These are phyloP conservation scores for Litsea cubeba DNA, from an alignment of 164 flowering plant species.

Conservation along the genomic window DNA sequence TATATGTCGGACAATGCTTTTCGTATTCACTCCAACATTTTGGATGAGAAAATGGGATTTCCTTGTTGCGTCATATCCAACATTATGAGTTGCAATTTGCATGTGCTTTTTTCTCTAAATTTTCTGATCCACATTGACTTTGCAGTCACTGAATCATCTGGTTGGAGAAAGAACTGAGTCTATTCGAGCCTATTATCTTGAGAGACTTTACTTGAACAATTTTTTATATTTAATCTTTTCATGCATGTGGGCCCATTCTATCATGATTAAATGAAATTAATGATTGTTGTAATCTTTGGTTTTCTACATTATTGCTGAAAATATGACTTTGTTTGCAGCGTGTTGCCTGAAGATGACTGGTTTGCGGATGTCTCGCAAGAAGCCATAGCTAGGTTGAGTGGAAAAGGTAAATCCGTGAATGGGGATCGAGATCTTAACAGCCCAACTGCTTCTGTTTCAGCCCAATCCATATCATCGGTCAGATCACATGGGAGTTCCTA, in stretches of 20 bases:
- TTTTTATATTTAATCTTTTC: neutral
- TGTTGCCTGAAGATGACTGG: conserved; percentile 94
- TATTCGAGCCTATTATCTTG: neutral
- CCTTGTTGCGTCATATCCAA: neutral
- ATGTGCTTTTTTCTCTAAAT: neutral
- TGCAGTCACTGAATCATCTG: neutral
- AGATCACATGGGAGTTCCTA: conserved; percentile 35
- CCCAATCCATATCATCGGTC: conserved; percentile 81
- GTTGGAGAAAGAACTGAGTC: neutral
- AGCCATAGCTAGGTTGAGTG: conserved; percentile 74
- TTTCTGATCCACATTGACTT: neutral
- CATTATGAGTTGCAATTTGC: neutral
- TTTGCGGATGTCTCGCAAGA: conserved; percentile 73
- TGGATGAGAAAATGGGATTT: neutral
- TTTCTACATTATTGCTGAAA: neutral
- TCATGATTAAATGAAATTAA: neutral
- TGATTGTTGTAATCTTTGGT: no score
- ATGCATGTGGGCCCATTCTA: neutral
- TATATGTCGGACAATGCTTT: neutral
- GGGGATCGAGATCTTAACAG: conserved; percentile 84
- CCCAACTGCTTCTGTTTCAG: conserved; percentile 97
- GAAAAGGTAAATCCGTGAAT: conserved; percentile 54
- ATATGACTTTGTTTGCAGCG: conserved; percentile 36
- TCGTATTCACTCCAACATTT: neutral
- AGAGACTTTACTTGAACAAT: neutral